Percentiles rank a stretch among this genome's conserved stretches.
These are phyloP conservation scores for Aspergillus awamori DNA, from an alignment of 2,329 filamentous ascomycete species.

Conservation along the genomic window DNA sequence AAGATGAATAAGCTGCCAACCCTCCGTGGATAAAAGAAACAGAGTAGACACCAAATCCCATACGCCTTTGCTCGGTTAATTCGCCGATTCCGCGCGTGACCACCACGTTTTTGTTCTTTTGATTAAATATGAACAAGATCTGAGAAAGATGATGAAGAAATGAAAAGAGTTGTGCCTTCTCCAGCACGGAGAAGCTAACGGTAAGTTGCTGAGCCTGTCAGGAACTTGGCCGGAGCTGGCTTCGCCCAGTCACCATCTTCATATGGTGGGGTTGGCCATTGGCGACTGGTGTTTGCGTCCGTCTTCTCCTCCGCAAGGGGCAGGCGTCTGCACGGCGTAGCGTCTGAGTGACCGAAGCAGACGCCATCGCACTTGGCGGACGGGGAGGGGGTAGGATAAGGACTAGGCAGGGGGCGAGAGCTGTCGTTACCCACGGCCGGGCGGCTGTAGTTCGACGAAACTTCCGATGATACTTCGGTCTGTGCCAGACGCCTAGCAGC, in stretches of 20 bases:
- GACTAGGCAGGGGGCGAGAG: slow-evolving; percentile 44
- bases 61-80: slow-evolving; percentile 36
- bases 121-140: slow-evolving; percentile 22
- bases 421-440: slow-evolving; percentile 32
- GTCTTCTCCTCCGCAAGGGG: slow-evolving; percentile 65
- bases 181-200: slow-evolving; percentile 30
- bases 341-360: slow-evolving; percentile 65
- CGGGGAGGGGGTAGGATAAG: slow-evolving; percentile 73
- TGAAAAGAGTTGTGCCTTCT: slow-evolving; percentile 12
- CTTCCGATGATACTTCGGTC: slow-evolving; percentile 34
- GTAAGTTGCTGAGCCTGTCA: slow-evolving; percentile 57
- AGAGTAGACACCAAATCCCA: slow-evolving; percentile 30
- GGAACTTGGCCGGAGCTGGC: slow-evolving; percentile 78
- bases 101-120: slow-evolving; percentile 26
- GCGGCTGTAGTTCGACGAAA: slow-evolving; percentile 61
- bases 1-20: slow-evolving; percentile 25
- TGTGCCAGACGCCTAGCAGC: slow-evolving; percentile 71
- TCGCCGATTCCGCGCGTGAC: slow-evolving; percentile 27
- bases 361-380: slow-evolving; percentile 81
- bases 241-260: slow-evolving; percentile 91
- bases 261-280: slow-evolving; percentile 95
- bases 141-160: slow-evolving; percentile 21
- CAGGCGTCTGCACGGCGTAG: slow-evolving; percentile 64
- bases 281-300: slow-evolving; percentile 58
- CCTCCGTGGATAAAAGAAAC: slow-evolving; percentile 24